These are phyloP conservation scores for Mallotus japonicus DNA, from an alignment of 441 rosid genomes.

Conservation along the genomic window DNA sequence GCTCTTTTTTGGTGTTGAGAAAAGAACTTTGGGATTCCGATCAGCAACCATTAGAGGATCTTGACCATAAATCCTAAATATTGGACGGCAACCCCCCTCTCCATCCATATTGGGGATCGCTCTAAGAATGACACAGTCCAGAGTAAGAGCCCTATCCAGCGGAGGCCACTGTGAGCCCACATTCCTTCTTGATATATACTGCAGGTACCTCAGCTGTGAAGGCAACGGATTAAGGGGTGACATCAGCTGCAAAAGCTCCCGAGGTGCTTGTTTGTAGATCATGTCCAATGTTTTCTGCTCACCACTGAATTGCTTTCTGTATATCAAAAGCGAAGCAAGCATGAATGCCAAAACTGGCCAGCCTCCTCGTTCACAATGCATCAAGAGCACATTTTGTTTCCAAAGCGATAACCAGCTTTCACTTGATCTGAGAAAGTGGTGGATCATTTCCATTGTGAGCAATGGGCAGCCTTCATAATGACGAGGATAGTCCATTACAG, in stretches of 20 bases:
- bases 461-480: conserved; percentile 86
- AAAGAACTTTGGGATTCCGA: conserved; percentile 63
- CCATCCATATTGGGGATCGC: conserved; percentile 61
- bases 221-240: conserved; percentile 79
- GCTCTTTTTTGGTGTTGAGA: conserved; percentile 70
- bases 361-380: conserved; percentile 84
- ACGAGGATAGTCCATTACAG: conserved; percentile 90
- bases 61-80: conserved; percentile 80
- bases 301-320: conserved; percentile 62
- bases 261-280: conserved; percentile 85
- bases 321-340: conserved; percentile 82
- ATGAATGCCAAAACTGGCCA: conserved; percentile 92
- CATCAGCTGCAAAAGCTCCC: conserved; percentile 67
- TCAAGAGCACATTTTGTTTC: conserved; percentile 67
- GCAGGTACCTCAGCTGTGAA: conserved; percentile 88
- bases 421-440: conserved; percentile 76
- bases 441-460: conserved; percentile 71
- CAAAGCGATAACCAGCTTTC: conserved; percentile 82
- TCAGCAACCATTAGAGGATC: conserved; percentile 70
- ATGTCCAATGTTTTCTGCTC: conserved; percentile 80
- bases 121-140: conserved; percentile 75
- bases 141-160: conserved; percentile 60
- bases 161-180: conserved; percentile 85
- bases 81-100: conserved; percentile 80
- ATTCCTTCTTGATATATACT: conserved; percentile 77